Base-by-base conservation (phyloP, 192 early-diverging fungal genomes). In the Umbelopsis ramanniana region DNA sequence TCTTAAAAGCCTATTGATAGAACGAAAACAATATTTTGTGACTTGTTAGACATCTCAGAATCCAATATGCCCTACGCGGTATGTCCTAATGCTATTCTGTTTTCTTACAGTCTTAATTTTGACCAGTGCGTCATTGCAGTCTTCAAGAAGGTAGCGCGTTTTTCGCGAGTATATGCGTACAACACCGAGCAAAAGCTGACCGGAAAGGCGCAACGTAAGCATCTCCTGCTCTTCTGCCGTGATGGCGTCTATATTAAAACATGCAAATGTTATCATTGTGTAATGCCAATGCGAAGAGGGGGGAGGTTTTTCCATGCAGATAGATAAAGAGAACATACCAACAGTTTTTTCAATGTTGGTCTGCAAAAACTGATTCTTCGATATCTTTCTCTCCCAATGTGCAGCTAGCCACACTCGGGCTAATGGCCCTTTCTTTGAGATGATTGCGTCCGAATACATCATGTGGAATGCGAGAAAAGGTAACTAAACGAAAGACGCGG, bases 341-440 rank as follows among this genome's bases (percentile, higher is more conserved):
- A 98, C 94, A 2, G 96, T 93, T 22, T 82, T 86, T 50, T 91
- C 83, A 53, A 99, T 89, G 81, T 96, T 95, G n/a, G 98, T 93
- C 67, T 97, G 94, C 54, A 98, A 76, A 67, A 97, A 89, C 85
- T 99, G 96, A 6, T 89, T 83, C 77, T 99, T 99, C 70, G 91
- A 93, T 37, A 99, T 84, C 87, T 99, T 99, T 77, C 93, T 86
- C 82, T 99, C 98, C 90, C 93, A 94, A 73, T 98, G 95, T 35
- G 97, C 94, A 15, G 98, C 98, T 22, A 99, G 88, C 98, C 98
- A 99, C 70, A 98, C 94, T 77, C 93, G 94, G 68, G 95, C 94
- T 60, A 99, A 85, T 50, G 96, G 91, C 6, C 96, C 96, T 81
- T 93, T 92, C 68, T 91, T 91, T 38, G 90, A 89, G 26, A 92